These are phyloP conservation scores for Backusella macrospora DNA, from an alignment of 192 early-diverging fungal genomes.

Conservation along the genomic window DNA sequence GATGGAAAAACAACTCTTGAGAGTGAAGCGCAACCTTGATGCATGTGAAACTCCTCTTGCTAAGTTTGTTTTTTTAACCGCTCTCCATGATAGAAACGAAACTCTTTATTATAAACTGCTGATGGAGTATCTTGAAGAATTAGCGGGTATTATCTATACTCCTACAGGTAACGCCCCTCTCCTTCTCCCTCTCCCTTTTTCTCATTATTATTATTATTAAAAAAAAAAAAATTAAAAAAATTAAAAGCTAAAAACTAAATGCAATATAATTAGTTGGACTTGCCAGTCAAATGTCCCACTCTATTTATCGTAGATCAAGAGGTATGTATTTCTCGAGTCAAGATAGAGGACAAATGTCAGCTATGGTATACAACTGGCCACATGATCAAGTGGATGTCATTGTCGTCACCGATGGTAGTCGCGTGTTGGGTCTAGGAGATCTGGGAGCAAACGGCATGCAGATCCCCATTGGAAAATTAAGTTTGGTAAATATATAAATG, in stretches of 20 bases:
- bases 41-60: constrained; percentile 63
- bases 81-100: constrained; percentile 78
- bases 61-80: constrained; percentile 84
- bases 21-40: constrained; percentile 53
- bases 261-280: constrained; percentile 41
- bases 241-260: too few species aligned
- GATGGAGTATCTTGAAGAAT: constrained; percentile 73
- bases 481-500: constrained; percentile 52
- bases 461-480: constrained; percentile 92
- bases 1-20: constrained; percentile 54
- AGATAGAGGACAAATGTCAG: constrained; percentile 74
- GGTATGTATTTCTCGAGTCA: constrained; percentile 55
- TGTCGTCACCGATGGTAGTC: constrained; percentile 92
- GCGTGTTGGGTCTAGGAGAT: constrained; percentile 93
- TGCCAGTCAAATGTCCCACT: constrained; percentile 51
- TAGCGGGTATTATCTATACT: constrained; percentile 44
- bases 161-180: constrained; percentile 46
- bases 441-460: constrained; percentile 93
- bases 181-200: too few species aligned
- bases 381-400: constrained; percentile 60
- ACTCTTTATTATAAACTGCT: constrained; percentile 85
- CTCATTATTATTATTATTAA: too few species aligned
- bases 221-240: too few species aligned
- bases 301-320: constrained; percentile 53
- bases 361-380: constrained; percentile 82